These are phyloP conservation scores for Fusarium ambrosium DNA, from an alignment of 2,329 filamentous ascomycete genomes.

Conservation along the genomic window DNA sequence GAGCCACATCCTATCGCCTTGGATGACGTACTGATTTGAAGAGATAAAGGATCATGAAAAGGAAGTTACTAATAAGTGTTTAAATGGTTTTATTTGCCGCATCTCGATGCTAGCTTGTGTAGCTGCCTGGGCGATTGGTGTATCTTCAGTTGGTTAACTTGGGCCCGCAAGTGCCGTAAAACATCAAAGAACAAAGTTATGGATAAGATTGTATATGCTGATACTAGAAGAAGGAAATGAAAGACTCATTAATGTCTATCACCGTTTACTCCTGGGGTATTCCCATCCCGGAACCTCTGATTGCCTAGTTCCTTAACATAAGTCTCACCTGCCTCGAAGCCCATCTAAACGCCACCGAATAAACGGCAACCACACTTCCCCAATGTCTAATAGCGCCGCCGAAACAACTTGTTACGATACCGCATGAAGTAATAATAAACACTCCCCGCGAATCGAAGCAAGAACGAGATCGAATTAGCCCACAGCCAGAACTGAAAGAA, in stretches of 20 bases:
- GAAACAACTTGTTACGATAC: background rate
- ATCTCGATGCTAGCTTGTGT: background rate
- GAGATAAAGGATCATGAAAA: background rate
- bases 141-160: background rate
- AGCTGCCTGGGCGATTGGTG: no score
- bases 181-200: background rate
- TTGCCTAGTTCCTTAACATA: background rate
- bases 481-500: constrained; percentile 11
- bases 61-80: background rate
- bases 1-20: background rate
- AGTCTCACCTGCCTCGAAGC: fast-evolving
- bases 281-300: background rate
- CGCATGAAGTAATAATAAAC: background rate
- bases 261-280: background rate
- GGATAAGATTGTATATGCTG: background rate
- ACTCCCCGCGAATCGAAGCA: background rate
- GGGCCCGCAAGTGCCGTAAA: background rate
- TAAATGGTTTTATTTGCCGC: background rate
- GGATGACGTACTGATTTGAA: background rate
- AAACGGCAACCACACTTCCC: no score
- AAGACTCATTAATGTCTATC: background rate
- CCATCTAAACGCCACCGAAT: no score
- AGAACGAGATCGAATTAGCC: constrained; percentile 5
- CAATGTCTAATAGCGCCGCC: background rate
- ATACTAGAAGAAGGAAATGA: background rate